These are phyloP conservation scores for Trichaptum fuscoviolaceum DNA, from an alignment of 768 basidiomycete species.

Conservation along the genomic window DNA sequence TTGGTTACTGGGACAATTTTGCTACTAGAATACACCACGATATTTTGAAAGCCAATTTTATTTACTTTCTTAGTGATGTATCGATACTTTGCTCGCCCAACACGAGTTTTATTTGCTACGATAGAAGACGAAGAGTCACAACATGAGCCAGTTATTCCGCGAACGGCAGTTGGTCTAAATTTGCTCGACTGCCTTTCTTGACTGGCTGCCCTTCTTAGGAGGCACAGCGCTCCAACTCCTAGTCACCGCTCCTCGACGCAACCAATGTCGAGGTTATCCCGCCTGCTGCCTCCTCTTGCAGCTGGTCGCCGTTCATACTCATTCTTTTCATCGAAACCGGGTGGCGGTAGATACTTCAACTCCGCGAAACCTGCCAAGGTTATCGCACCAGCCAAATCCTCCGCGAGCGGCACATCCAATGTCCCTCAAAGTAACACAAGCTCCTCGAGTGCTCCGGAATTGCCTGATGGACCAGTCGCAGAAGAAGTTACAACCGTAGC, in stretches of 20 bases:
- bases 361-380: slow-evolving; percentile 62
- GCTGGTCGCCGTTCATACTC: slow-evolving; percentile 59
- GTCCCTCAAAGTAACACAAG: slow-evolving; percentile 29
- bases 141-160: neutral
- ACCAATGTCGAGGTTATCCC: slow-evolving; percentile 48
- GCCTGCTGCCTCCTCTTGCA: slow-evolving; percentile 42
- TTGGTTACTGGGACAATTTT: no score
- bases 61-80: no score
- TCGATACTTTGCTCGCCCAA: no score
- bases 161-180: neutral
- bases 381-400: slow-evolving; percentile 24
- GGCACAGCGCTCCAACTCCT: neutral
- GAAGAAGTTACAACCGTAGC: slow-evolving; percentile 6
- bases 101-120: no score
- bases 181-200: neutral
- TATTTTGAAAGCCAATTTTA: no score
- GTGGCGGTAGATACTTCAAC: slow-evolving; percentile 70
- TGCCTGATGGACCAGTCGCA: slow-evolving; percentile 8
- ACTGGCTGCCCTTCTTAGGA: neutral
- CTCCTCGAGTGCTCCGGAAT: slow-evolving; percentile 14
- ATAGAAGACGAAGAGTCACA: no score
- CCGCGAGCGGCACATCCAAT: slow-evolving; percentile 34
- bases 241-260: neutral
- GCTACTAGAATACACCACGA: no score
- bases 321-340: slow-evolving; percentile 74